These are phyloP conservation scores for Nepenthes gracilis DNA, from an alignment of 148 eudicot genomes.

Conservation along the genomic window DNA sequence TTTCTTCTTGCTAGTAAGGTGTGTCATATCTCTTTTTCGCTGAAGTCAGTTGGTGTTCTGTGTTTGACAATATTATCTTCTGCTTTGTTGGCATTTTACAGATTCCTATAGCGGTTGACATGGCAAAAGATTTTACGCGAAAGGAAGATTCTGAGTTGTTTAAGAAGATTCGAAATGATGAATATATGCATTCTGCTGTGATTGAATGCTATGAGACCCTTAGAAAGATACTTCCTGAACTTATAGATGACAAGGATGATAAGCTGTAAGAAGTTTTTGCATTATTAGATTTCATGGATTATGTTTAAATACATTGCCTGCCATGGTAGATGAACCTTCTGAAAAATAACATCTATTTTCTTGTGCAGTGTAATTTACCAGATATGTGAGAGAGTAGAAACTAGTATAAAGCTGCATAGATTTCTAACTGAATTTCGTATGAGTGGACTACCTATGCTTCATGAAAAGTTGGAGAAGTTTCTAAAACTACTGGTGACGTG, in stretches of 20 bases:
- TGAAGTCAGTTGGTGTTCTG: conserved; percentile 5
- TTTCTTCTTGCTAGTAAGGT: conserved; percentile 99
- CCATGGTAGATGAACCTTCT: background rate
- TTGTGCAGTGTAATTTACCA: conserved; percentile 42
- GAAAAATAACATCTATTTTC: background rate
- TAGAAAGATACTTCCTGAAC: conserved; percentile 39
- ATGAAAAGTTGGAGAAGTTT: conserved; percentile 84
- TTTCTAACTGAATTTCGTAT: conserved; percentile 64
- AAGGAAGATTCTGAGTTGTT: conserved; percentile 70
- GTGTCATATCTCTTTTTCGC: conserved; percentile 5
- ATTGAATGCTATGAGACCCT: conserved; percentile 91
- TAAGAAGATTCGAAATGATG: conserved; percentile 71
- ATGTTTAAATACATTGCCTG: background rate
- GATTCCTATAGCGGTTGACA: conserved; percentile 98
- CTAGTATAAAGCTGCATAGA: conserved; percentile 32
- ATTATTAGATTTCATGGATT: background rate
- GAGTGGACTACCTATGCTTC: conserved; percentile 67
- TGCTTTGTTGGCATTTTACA: conserved; percentile 12
- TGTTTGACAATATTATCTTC: background rate
- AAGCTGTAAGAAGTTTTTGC: conserved; percentile 34
- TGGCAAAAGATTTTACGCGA: conserved; percentile 93
- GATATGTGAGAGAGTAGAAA: conserved; percentile 50
- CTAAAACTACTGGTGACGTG: conserved; percentile 60
- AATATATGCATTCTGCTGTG: conserved; percentile 77
- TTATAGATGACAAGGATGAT: conserved; percentile 49